Evolutionary conservation across 2,329 filamentous ascomycete species (phyloP), one percentile per base, ranked within the genome.

Genomic region (Aureobasidium sp.): DNA sequence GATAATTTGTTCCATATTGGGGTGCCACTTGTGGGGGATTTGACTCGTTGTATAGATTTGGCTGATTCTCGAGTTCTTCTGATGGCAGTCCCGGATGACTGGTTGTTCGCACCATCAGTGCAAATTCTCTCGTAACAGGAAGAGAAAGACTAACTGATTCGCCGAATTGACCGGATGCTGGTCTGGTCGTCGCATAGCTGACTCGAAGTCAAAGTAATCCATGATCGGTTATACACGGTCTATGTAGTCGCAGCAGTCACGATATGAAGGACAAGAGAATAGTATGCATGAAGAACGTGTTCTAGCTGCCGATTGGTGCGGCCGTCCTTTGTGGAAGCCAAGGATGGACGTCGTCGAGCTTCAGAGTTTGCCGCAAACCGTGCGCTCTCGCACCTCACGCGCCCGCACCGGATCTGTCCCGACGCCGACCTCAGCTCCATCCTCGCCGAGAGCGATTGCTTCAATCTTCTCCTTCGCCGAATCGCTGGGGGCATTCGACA

Each of bases 141-240:
- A 42, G 32, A 49, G 57, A 59, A 59, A 50, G 57, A 59, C 44
- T 29, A 50, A 59, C 57, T 59, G 44, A 59, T 48, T 59, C 30
- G 54, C 41, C 54, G 44, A 39, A 39, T 45, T 50, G 45, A 42
- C 45, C 45, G 57, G 13, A 42, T 27, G 34, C 8, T 58, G 54
- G 32, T 58, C 57, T 32, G 44, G 9, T 29, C 57, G n/a, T 42
- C 45, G 57, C 41, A 41, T 41, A 11, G 44, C 45, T 32, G 57
- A 59, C 32, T 59, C 57, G 27, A 49, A 59, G 45, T 50, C 57
- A 21, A 59, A 50, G 37, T 50, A 50, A 21, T 59, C 57, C 57
- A 59, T 59, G 15, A 27, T 34, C 45, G 57, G 25, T 45, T 49
- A 49, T 34, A 50, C 45, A 45, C 45, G 57, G 57, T 32, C 37